Conservation (phyloP, 371 early-diverging fungal species). For the Chytridium lagenaria region DNA sequence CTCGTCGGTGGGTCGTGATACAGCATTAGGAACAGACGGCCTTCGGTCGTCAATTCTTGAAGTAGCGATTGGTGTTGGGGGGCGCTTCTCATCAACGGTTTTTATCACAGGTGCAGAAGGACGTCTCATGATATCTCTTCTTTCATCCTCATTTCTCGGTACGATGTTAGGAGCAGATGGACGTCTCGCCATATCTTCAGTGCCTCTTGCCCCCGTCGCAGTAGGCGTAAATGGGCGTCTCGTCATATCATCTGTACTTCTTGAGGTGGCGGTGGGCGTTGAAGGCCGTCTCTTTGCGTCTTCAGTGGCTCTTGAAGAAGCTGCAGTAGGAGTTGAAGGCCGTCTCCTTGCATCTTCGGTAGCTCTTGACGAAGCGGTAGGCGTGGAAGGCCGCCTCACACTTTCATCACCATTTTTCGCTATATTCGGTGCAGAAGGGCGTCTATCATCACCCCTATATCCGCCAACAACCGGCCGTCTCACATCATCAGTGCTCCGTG, state of each 20-base stretch:
- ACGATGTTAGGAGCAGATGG: background rate
- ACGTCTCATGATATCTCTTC: too few species aligned
- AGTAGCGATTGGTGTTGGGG: too few species aligned
- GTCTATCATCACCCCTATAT: background rate
- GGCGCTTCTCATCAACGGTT: too few species aligned
- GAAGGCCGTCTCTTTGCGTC: too few species aligned
- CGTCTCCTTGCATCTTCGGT: background rate
- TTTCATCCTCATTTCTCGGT: background rate
- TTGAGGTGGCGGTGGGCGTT: too few species aligned
- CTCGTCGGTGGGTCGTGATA: too few species aligned
- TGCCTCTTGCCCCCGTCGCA: background rate
- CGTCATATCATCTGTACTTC: too few species aligned
- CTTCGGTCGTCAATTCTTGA: too few species aligned
- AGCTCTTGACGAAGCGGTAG: background rate
- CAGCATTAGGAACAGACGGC: too few species aligned
- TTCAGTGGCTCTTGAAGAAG: too few species aligned
- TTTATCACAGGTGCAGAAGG: background rate
- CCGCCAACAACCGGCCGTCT: background rate
- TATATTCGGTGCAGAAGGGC: background rate
- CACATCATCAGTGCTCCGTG: too few species aligned
- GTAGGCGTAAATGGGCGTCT: background rate
- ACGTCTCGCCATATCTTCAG: background rate
- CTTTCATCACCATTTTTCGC: background rate
- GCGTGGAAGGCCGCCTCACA: background rate
- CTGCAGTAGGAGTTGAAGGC: too few species aligned